These are phyloP conservation scores for Glarea lozoyensis DNA, from an alignment of 495 filamentous ascomycete species.

Conservation along the genomic window DNA sequence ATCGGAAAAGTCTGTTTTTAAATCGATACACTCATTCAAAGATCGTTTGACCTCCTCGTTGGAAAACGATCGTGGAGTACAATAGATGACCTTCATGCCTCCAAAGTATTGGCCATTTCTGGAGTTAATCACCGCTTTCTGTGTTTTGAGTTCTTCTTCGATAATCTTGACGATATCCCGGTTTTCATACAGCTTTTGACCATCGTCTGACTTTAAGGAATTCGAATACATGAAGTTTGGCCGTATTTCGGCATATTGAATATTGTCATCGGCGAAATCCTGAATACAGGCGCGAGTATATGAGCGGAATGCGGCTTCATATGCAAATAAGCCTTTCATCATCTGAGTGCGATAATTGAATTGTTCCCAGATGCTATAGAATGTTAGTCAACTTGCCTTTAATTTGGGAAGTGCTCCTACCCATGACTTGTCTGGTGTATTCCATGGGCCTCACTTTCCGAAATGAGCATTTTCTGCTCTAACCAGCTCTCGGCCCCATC, in stretches of 20 bases:
- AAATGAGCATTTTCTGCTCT: slow-evolving; percentile 38
- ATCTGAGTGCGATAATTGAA: slow-evolving; percentile 47
- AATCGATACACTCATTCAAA: slow-evolving; percentile 69
- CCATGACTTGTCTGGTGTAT: slow-evolving; percentile 28
- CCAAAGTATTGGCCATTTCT: slow-evolving; percentile 16
- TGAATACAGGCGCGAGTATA: slow-evolving; percentile 38
- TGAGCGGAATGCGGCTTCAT: slow-evolving; percentile 37
- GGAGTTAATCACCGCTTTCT: slow-evolving; percentile 22
- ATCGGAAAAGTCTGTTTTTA: slow-evolving; percentile 60
- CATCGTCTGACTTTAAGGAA: slow-evolving; percentile 38
- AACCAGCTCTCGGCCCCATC: slow-evolving; percentile 29
- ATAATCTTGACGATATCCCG: slow-evolving; percentile 41
- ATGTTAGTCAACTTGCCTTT: slow-evolving; percentile 1
- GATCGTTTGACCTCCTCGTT: slow-evolving; percentile 45
- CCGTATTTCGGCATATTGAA: slow-evolving; percentile 49
- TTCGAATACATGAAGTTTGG: slow-evolving; percentile 48
- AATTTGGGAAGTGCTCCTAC: slow-evolving; percentile 18
- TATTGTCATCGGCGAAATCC: slow-evolving; percentile 43
- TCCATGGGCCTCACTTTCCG: slow-evolving; percentile 35
- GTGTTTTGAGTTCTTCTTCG: slow-evolving; percentile 33
- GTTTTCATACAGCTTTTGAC: slow-evolving; percentile 31
- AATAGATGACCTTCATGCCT: slow-evolving; percentile 23
- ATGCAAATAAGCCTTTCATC: slow-evolving; percentile 54
- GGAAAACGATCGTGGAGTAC: slow-evolving; percentile 25
- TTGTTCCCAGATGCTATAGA: slow-evolving; percentile 41